Evolutionary conservation across 2,329 filamentous ascomycete genomes (phyloP), one percentile per base, ranked within the genome.

Genomic region (Diaporthe destruens): DNA sequence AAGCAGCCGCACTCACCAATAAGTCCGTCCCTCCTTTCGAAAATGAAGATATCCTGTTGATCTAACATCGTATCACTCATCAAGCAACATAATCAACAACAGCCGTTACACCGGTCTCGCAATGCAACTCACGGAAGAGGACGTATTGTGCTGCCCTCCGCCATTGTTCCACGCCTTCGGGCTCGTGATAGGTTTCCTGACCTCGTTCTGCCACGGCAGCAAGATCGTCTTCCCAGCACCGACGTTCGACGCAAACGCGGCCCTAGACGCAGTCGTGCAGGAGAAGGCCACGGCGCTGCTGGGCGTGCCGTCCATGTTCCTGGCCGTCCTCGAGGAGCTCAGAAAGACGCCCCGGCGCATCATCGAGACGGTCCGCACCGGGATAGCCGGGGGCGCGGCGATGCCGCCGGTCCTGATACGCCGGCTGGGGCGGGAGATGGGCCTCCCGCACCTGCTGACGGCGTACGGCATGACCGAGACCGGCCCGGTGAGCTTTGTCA

Each of bases 101-200:
- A 39, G 57, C 20, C 57, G 57, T 39, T 61, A n/a, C 2, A 14
- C 93, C 66, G 91, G 91, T 2, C 89, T 92, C 75, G 84, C 91
- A 20, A 92, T 93, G 89, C 82, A 88, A 0, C 81, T 93, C 25
- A 92, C 89, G 0, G 81, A 86, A 1, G 76, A 87, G 0, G 92
- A 94, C 76, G 83, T 92, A 9, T 86, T 92, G 5, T 91, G 89
- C 78, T 92, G 90, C 75, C 89, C 89, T 14, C 89, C 90, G 1
- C 90, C 90, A 0, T 82, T 92, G 4, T 92, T 92, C 80, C 90
- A 92, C 78, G 93, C 91, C 80, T 94, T 94, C 76, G 92, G 92
- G n/a, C 88, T 89, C 71, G 91, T 93, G 32, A 81, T 93, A 2
- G 92, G 92, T 11, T 92, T 92, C 77, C 91, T 93, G 85, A 90